Evolutionary conservation across 768 basidiomycete species (phyloP).

Genomic region (Lactarius tabidus): DNA sequence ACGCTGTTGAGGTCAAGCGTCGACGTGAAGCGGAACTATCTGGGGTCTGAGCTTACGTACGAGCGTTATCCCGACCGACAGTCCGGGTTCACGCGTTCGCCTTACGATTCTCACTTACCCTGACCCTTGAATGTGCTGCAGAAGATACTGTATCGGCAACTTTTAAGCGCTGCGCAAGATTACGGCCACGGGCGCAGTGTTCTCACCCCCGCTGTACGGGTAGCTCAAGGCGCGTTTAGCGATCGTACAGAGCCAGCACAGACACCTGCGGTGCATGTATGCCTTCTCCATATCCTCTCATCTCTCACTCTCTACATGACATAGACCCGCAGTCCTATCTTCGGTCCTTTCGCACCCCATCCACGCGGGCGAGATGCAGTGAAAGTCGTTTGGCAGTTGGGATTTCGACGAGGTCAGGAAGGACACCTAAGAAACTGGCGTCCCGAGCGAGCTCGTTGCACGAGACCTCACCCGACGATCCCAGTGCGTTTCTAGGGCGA

Average conservation of each 20-base stretch:
- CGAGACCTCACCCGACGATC: conserved; percentile 64
- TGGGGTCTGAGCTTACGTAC: too few species aligned
- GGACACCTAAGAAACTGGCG: conserved; percentile 47
- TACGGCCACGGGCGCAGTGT: conserved; percentile 55
- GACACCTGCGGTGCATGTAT: conserved; percentile 58
- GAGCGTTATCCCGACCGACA: too few species aligned
- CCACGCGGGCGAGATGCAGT: conserved; percentile 63
- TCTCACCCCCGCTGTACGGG: conserved; percentile 62
- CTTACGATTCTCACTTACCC: conserved; percentile 45
- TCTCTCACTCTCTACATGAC: background rate
- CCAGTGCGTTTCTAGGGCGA: conserved; percentile 71
- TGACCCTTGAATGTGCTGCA: conserved; percentile 24
- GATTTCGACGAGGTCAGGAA: conserved; percentile 52
- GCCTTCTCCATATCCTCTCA: too few species aligned
- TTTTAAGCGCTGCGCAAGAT: conserved; percentile 56
- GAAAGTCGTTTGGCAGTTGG: conserved; percentile 60
- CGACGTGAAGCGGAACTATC: too few species aligned
- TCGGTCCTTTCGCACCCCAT: conserved; percentile 48
- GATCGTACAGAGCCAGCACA: conserved; percentile 68
- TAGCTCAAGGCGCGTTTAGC: conserved; percentile 63
- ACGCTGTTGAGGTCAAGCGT: too few species aligned
- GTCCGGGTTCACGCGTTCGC: too few species aligned
- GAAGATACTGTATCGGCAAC: conserved; percentile 46
- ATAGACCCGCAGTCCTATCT: conserved; percentile 45
- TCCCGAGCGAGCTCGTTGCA: conserved; percentile 72